Base-by-base conservation (phyloP, 176 grass and related monocot species). In the Oryza coarctata region DNA sequence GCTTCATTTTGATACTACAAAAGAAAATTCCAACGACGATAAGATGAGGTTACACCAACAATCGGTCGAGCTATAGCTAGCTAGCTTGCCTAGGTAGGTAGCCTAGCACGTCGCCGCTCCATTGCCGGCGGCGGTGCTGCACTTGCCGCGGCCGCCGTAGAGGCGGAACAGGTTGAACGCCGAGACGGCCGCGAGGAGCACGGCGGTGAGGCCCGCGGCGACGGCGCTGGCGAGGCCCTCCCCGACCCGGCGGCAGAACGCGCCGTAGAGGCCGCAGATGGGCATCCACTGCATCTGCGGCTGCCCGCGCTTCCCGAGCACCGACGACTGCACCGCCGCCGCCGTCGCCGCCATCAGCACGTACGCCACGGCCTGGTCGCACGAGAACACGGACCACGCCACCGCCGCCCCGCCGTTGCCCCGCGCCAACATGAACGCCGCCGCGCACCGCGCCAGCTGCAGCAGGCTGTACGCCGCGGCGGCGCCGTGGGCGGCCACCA, bases 281-380 rank as follows among this genome's bases (percentile, higher is more conserved):
- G 74, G 80, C 93, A 91, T 95, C 96, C 96, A 98, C 85, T 95
- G 96, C 68, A 98, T 52, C 90, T 91, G 79, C 7, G 80, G 44
- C 83, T 88, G 87, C 0, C 96, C 96, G 1, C 81, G 86, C 79
- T 95, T 58, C 2, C 88, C 76, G 3, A 98, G 4, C 57, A 91
- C 64, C 3, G 88, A 77, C 6, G 92, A 89, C 69, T 98, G 90
- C 74, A 80, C 18, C 23, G 87, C 93, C 0, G 92, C 89, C 1
- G 96, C 92, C 30, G 80, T 73, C 3, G 89, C 92, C 3, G 82
- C 92, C 38, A 90, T 76, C 28, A 90, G 49, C 11, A 63, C 58
- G 85, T 98, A 98, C 9, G 95, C 95, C 85, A 95, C 84, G 17
- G 84, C 84, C 94, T 97, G 94, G 89, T 97, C 94, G 55, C 87